These are phyloP conservation scores for Hymenoscyphus infarciens DNA, from an alignment of 2,329 filamentous ascomycete genomes.

Conservation along the genomic window DNA sequence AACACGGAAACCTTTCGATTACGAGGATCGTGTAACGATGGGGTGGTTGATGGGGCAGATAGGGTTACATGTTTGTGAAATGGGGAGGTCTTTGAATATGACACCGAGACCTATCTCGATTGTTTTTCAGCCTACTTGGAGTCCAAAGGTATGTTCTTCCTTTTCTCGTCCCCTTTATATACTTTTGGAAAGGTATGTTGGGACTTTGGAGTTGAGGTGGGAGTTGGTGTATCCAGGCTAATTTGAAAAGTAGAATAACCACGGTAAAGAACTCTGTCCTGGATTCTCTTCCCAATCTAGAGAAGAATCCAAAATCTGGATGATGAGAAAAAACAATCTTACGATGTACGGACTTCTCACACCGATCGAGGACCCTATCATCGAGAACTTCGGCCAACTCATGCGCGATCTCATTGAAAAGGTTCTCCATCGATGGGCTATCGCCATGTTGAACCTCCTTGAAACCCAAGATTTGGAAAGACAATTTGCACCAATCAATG, in stretches of 20 bases:
- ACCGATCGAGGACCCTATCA: conserved; percentile 8
- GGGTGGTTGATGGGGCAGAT: background rate
- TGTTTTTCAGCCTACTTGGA: background rate
- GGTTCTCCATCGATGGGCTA: conserved; percentile 9
- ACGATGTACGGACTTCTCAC: conserved; percentile 1
- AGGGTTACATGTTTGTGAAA: background rate
- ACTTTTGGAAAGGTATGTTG: background rate
- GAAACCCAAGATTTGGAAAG: background rate
- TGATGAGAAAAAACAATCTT: background rate
- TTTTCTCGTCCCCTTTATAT: background rate
- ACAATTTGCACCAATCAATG: conserved; percentile 11
- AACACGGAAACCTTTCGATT: background rate
- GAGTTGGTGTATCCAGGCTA: background rate
- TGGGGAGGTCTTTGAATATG: background rate
- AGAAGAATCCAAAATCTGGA: conserved; percentile 11
- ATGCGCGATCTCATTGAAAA: conserved; percentile 11
- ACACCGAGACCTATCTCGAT: background rate
- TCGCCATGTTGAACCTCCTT: conserved; percentile 1
- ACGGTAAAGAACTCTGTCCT: conserved; percentile 8
- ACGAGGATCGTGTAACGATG: background rate
- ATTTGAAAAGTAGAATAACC: background rate
- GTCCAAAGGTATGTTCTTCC: conserved; percentile 1
- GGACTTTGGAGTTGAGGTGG: background rate
- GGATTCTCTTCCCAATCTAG: conserved; percentile 10
- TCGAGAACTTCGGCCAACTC: conserved; percentile 8